Base-by-base conservation (phyloP, 192 early-diverging fungal species). In the Umbelopsis sp. region DNA sequence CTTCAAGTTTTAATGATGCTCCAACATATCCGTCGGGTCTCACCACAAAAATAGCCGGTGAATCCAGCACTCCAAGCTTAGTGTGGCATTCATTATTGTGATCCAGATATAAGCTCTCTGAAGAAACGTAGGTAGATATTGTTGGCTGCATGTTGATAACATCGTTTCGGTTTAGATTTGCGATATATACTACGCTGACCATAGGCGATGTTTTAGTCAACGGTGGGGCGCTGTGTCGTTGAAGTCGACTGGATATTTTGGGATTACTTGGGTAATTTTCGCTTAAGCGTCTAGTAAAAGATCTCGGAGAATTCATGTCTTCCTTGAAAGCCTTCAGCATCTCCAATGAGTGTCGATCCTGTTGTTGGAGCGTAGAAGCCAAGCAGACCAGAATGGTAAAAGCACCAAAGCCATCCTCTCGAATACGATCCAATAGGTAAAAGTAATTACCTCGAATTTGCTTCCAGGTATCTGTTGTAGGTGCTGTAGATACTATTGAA, bases 41-140 rank as follows among this genome's bases (percentile, higher is more conserved):
- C 29, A 62, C 56, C 12, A 62, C 56, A 62, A 62, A 62, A 62
- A 62, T 62, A n/a, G 56, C 56, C 56, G 56, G 56, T 2, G 56
- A 62, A 16, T 62, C 56, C 12, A 34, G 31, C 4, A 62, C 56
- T 34, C 56, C 56, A 34, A 62, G 31, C 31, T 62, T 62, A 12
- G 56, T 62, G 31, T 62, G 56, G 34, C 56, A 62, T 32, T 62
- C 56, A 34, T 62, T 62, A 32, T 62, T 62, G n/a, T 62, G 56
- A 34, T 62, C 56, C 29, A 62, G 4, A 62, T 62, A 62, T 4
- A 62, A 20, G 26, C 34, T 7, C 4, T 62, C 56, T 22, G 56
- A 14, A n/a, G 56, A 62, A 32, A 62, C 56, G 17, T 34, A 62
- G 14, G 56, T 34, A 4, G 56, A 62, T 20, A 62, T 62, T 12